phyloP scores from a whole-genome alignment of 2,329 filamentous ascomycete species.

The Hirsutella thompsonii region DNA sequence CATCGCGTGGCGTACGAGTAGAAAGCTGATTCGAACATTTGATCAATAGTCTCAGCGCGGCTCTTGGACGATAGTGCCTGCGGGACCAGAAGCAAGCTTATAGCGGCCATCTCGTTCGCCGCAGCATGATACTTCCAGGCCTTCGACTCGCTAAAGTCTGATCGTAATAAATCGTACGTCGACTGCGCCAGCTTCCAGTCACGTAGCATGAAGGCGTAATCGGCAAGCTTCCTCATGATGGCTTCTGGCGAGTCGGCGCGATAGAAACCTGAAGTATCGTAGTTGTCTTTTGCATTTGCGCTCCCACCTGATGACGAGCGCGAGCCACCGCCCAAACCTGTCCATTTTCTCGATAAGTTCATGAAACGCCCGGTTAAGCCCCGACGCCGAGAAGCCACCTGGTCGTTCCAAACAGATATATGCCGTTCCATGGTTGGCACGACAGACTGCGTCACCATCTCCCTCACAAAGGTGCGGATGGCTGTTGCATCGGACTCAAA shows the following conservation, averaged over 20 bases:
- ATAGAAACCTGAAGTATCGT: conserved; percentile 74
- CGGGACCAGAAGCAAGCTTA: conserved; percentile 69
- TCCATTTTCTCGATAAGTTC: conserved; percentile 83
- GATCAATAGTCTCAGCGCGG: conserved; percentile 68
- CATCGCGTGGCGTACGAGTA: conserved; percentile 90
- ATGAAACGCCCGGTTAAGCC: conserved; percentile 90
- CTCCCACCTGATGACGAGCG: conserved; percentile 44
- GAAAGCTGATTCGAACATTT: conserved; percentile 77
- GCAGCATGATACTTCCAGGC: conserved; percentile 94
- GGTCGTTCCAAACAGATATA: conserved; percentile 89
- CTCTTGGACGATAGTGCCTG: conserved; percentile 60
- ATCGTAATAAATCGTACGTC: conserved; percentile 79
- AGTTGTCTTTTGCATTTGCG: conserved; percentile 49
- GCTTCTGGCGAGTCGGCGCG: conserved; percentile 75
- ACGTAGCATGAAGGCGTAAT: conserved; percentile 92
- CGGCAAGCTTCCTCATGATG: conserved; percentile 81
- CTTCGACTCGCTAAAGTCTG: conserved; percentile 89
- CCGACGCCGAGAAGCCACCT: conserved; percentile 79
- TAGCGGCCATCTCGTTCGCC: conserved; percentile 86
- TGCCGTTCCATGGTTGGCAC: conserved; percentile 93
- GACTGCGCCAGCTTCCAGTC: conserved; percentile 90
- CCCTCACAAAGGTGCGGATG: conserved; percentile 78
- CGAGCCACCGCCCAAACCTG: conserved; percentile 60
- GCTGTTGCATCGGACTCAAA: conserved; percentile 88
- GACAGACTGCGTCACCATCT: conserved; percentile 90